Evolutionary conservation across 495 filamentous ascomycete species (phyloP).

Genomic region (Podospora pseudoanserina): DNA sequence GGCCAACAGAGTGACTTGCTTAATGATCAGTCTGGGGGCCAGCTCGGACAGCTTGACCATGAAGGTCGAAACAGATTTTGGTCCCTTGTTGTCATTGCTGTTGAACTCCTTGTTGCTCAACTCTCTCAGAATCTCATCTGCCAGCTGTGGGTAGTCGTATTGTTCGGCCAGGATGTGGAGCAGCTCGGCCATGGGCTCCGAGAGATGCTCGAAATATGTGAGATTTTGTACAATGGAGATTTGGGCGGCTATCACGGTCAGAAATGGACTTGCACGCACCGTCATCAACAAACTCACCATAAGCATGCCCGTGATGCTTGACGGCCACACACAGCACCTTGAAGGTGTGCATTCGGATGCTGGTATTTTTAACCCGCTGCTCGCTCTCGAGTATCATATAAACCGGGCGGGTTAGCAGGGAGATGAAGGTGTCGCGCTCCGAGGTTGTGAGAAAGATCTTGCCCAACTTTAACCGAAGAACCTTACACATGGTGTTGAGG

Average conservation of each 20-base stretch:
- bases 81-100: conserved; percentile 88
- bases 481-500: conserved; percentile 91
- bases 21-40: conserved; percentile 85
- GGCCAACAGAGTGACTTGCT: conserved; percentile 90
- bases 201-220: conserved; percentile 96
- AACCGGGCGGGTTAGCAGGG: conserved; percentile 86
- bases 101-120: conserved; percentile 97
- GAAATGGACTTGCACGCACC: not conserved
- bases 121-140: conserved; percentile 90
- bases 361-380: conserved; percentile 82
- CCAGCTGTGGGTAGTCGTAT: conserved; percentile 95
- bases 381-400: conserved; percentile 95
- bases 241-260: conserved; percentile 71
- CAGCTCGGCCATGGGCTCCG: conserved; percentile 98
- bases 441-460: conserved; percentile 94
- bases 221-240: conserved; percentile 96
- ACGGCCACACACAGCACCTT: conserved; percentile 95
- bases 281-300: conserved; percentile 59
- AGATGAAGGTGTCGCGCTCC: conserved; percentile 93
- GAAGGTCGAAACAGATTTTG: conserved; percentile 97
- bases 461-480: conserved; percentile 84
- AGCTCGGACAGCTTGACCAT: conserved; percentile 95
- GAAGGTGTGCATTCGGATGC: conserved; percentile 93
- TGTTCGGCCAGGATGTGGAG: conserved; percentile 92
- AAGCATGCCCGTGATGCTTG: conserved; percentile 97